A percentile compares a stretch with the other conserved stretches of the same genome.
Evolutionary conservation across 208 protist species (phyloP).

Genomic region (Trypanosoma boissoni): DNA sequence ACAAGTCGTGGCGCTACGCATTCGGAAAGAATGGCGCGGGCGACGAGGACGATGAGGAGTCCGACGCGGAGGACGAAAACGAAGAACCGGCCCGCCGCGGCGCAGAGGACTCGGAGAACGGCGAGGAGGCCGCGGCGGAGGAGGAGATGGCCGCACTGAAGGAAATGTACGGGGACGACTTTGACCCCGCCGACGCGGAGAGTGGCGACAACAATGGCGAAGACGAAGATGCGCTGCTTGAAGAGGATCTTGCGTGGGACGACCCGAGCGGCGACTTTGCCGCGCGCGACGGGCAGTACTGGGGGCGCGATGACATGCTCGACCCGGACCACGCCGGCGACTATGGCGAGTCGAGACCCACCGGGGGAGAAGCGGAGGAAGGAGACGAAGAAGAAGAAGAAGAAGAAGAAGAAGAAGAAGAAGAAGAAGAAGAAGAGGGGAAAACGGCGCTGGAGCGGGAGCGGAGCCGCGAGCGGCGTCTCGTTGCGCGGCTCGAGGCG

Average conservation of each 20-base stretch:
- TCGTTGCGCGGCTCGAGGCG: constrained; percentile 73
- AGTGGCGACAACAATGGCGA: constrained; percentile 30
- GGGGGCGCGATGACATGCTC: constrained; percentile 49
- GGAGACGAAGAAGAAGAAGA: constrained; percentile 17
- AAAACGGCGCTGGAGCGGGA: constrained; percentile 74
- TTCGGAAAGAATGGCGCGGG: constrained; percentile 62
- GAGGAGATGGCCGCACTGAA: constrained; percentile 79
- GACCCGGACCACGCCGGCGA: constrained; percentile 14
- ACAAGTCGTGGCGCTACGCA: constrained; percentile 77
- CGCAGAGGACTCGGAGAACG: constrained; percentile 30
- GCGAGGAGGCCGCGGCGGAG: constrained; percentile 33
- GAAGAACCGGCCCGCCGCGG: constrained; percentile 30
- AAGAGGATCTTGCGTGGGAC: constrained; percentile 60
- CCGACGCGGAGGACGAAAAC: constrained; percentile 23
- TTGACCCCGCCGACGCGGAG: constrained; percentile 42
- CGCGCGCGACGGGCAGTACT: constrained; percentile 40
- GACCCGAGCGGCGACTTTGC: constrained; percentile 41
- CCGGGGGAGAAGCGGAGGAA: too few species aligned
- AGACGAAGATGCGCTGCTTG: constrained; percentile 48
- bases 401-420: constrained; percentile 61
- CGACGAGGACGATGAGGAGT: constrained; percentile 33
- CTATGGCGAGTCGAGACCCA: too few species aligned
- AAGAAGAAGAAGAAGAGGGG: constrained; percentile 53
- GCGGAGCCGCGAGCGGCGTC: constrained; percentile 60
- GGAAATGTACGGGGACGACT: constrained; percentile 89